Percentiles rank a stretch among this genome's conserved stretches.
These are phyloP conservation scores for Phytophthora nicotianae DNA, from an alignment of 352 stramenopile species.

Conservation along the genomic window DNA sequence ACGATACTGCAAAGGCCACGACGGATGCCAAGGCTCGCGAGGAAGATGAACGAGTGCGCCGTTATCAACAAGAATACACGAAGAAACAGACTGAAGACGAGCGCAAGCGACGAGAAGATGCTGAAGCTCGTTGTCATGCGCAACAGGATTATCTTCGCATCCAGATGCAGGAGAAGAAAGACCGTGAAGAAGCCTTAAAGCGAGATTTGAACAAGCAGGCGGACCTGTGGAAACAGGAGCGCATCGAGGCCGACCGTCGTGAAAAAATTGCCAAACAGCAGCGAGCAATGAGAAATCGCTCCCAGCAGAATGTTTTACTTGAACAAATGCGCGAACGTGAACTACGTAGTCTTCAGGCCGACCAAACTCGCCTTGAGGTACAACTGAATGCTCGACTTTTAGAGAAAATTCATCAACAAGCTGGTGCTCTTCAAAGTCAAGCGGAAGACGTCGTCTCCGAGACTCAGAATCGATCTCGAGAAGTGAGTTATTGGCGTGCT, in stretches of 20 bases:
- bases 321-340: constrained; percentile 81
- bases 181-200: constrained; percentile 54
- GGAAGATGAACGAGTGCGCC: constrained; percentile 63
- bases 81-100: constrained; percentile 60
- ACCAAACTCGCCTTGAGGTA: constrained; percentile 75
- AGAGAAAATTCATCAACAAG: constrained; percentile 73
- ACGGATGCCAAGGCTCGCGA: constrained; percentile 67
- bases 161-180: constrained; percentile 79
- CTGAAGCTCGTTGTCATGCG: constrained; percentile 46
- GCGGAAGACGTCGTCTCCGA: constrained; percentile 61
- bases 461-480: constrained; percentile 75
- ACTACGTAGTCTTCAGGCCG: constrained; percentile 54
- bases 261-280: constrained; percentile 62
- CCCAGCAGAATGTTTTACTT: constrained; percentile 65
- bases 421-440: constrained; percentile 41
- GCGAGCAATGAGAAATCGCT: constrained; percentile 51
- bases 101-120: constrained; percentile 54
- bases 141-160: constrained; percentile 63
- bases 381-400: constrained; percentile 76
- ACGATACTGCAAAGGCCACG: constrained; percentile 74
- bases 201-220: constrained; percentile 79
- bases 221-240: constrained; percentile 79
- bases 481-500: constrained; percentile 39
- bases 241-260: constrained; percentile 55
- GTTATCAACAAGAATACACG: constrained; percentile 74